A percentile compares a stretch with the other conserved stretches of the same genome.
These are phyloP conservation scores for Flaveria brownii DNA, from an alignment of 129 eudicot genomes.

Conservation along the genomic window DNA sequence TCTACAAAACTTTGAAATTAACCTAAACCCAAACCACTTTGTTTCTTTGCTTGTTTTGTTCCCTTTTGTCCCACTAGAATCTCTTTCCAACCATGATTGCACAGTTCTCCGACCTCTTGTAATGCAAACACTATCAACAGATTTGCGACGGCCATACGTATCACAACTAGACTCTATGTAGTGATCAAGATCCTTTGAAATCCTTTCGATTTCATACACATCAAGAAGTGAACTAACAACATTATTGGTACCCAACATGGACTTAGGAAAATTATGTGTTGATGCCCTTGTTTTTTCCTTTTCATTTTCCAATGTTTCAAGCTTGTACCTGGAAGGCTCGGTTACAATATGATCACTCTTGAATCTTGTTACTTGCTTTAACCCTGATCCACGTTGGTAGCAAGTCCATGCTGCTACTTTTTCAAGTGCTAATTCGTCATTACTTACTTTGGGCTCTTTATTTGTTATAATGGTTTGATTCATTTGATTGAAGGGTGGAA, in stretches of 20 bases:
- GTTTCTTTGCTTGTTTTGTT: slow-evolving; percentile 19
- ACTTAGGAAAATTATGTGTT: not conserved
- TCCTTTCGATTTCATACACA: slow-evolving; percentile 51
- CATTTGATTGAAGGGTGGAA: not conserved
- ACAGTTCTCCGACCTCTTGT: slow-evolving; percentile 24
- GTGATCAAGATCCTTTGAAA: slow-evolving; percentile 47
- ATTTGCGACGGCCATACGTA: slow-evolving; percentile 6
- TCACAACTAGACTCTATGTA: slow-evolving; percentile 37
- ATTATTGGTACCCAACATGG: not conserved
- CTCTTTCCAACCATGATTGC: slow-evolving; percentile 6
- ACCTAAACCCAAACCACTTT: slow-evolving; percentile 38
- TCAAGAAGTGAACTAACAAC: slow-evolving; percentile 49
- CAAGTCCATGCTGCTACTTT: slow-evolving; percentile 59
- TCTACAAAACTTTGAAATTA: slow-evolving; percentile 30
- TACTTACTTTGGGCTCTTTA: not conserved
- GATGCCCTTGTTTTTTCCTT: not conserved
- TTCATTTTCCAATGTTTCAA: slow-evolving; percentile 36
- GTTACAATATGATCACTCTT: slow-evolving; percentile 33
- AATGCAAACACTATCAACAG: not conserved
- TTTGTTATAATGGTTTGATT: slow-evolving; percentile 11
- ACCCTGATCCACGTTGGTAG: slow-evolving; percentile 41
- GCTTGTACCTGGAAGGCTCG: slow-evolving; percentile 45
- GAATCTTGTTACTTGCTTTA: slow-evolving; percentile 21
- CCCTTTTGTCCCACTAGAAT: slow-evolving; percentile 12
- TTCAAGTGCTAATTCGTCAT: slow-evolving; percentile 37